A percentile compares a stretch with the other conserved stretches of the same genome.
Evolutionary conservation across 1,139 yeast species (phyloP).

Genomic region (Magnusiomyces sp.): DNA sequence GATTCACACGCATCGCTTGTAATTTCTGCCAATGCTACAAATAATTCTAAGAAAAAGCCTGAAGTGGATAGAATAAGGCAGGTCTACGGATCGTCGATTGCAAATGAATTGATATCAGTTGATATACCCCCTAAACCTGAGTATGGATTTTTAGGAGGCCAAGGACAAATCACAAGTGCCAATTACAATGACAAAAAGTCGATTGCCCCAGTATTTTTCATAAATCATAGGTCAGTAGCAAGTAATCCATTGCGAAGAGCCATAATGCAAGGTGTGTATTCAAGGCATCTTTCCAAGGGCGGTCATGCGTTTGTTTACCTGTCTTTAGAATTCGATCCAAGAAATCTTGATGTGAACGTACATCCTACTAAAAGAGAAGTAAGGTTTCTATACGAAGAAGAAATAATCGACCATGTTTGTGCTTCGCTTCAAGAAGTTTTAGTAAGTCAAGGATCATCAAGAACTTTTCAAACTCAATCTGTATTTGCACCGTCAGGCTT

Average conservation of each 20-base stretch:
- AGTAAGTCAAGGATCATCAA: conserved; percentile 54
- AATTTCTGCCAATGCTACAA: conserved; percentile 16
- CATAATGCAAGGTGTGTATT: conserved; percentile 47
- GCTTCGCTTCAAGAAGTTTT: conserved; percentile 43
- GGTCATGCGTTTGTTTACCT: conserved; percentile 71
- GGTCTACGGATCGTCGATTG: conserved; percentile 64
- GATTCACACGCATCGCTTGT: conserved; percentile 33
- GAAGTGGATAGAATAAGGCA: conserved; percentile 58
- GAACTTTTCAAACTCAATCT: conserved; percentile 63
- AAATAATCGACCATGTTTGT: conserved; percentile 59
- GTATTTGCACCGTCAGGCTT: conserved; percentile 27
- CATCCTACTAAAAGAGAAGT: conserved; percentile 97
- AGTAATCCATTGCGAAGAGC: conserved; percentile 78
- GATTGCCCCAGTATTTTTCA: conserved; percentile 65
- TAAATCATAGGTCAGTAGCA: conserved; percentile 72
- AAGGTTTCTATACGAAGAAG: conserved; percentile 76
- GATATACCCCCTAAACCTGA: conserved; percentile 27
- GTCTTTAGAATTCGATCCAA: conserved; percentile 55
- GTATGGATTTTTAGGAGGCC: conserved; percentile 42
- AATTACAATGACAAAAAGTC: conserved; percentile 64
- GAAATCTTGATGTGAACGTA: conserved; percentile 79
- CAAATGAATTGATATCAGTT: conserved; percentile 53
- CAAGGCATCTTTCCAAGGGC: conserved; percentile 69
- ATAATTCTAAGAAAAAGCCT: neutral
- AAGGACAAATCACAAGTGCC: conserved; percentile 63